phyloP scores from a whole-genome alignment of 257 asterid species.

The Handroanthus guayacan region DNA sequence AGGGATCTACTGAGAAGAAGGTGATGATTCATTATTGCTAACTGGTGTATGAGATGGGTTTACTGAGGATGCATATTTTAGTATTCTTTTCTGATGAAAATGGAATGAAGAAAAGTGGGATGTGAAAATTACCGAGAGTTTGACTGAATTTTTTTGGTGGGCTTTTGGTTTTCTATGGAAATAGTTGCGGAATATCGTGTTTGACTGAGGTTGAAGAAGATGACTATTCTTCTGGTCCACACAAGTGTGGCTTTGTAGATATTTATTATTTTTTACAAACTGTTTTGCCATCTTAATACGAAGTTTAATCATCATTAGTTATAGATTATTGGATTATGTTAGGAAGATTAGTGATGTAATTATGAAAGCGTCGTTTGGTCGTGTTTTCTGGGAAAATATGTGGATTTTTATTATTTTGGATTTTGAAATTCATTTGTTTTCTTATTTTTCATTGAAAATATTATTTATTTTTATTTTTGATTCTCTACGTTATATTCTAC shows the following conservation, averaged over 20 bases:
- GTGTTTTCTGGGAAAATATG: too few relatives aligned
- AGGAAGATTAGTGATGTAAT: too few relatives aligned
- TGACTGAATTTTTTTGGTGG: background rate
- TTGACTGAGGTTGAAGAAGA: slow-evolving; percentile 39
- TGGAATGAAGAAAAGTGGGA: slow-evolving; percentile 15
- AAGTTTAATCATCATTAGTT: too few relatives aligned
- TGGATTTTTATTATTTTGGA: too few relatives aligned
- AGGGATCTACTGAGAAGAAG: slow-evolving; percentile 34
- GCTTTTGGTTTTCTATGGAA: slow-evolving; percentile 5
- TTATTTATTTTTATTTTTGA: too few relatives aligned
- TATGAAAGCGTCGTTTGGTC: too few relatives aligned
- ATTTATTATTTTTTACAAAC: too few relatives aligned
- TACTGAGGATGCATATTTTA: slow-evolving; percentile 29
- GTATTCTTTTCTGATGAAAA: background rate
- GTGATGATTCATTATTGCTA: slow-evolving; percentile 31
- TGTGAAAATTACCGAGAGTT: slow-evolving; percentile 2
- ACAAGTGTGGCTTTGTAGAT: background rate
- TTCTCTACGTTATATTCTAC: too few relatives aligned
- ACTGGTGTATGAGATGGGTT: background rate
- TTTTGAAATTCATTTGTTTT: too few relatives aligned
- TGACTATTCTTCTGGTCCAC: slow-evolving; percentile 8
- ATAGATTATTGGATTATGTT: too few relatives aligned
- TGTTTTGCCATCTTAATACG: too few relatives aligned
- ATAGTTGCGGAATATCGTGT: background rate
- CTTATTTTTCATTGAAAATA: too few relatives aligned